Evolutionary conservation across 78 protist species (phyloP).

Genomic region (Emiliania huxleyi): DNA sequence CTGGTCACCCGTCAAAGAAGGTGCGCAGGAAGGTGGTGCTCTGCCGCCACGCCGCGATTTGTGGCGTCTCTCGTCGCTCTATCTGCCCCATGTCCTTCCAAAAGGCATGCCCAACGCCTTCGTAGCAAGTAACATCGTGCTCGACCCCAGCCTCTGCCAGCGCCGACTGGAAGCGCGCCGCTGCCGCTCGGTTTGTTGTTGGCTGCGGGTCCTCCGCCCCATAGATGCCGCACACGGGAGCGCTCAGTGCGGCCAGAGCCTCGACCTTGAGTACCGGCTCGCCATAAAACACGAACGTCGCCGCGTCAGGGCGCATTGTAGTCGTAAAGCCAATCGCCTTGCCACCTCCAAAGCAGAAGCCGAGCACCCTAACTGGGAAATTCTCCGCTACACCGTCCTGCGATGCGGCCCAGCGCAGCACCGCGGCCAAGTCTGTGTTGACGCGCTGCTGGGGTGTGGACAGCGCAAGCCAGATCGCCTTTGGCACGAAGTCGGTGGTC

Average conservation of each 20-base stretch:
- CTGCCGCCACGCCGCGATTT: no score
- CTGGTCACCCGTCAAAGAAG: no score
- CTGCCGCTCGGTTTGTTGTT: no score
- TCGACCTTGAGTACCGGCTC: not conserved
- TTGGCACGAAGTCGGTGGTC: not conserved
- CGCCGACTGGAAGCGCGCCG: not conserved
- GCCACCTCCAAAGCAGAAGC: constrained; percentile 30
- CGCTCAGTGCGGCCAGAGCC: not conserved
- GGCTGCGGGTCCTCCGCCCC: not conserved
- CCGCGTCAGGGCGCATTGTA: not conserved
- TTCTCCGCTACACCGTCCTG: not conserved
- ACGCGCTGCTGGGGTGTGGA: constrained; percentile 7
- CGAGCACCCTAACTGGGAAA: no score
- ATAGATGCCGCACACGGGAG: not conserved
- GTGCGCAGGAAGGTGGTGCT: no score
- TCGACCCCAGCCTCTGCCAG: not conserved
- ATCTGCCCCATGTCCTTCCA: not conserved
- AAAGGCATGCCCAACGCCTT: constrained; percentile 9
- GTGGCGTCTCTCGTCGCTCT: not conserved
- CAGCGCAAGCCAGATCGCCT: constrained; percentile 29
- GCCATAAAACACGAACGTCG: not conserved
- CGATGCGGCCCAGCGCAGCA: not conserved
- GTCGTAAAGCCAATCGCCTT: not conserved
- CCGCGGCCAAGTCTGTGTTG: not conserved
- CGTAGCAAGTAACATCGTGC: not conserved